Evolutionary conservation across 148 eudicot species (phyloP).

Genomic region (Camellia japonica): DNA sequence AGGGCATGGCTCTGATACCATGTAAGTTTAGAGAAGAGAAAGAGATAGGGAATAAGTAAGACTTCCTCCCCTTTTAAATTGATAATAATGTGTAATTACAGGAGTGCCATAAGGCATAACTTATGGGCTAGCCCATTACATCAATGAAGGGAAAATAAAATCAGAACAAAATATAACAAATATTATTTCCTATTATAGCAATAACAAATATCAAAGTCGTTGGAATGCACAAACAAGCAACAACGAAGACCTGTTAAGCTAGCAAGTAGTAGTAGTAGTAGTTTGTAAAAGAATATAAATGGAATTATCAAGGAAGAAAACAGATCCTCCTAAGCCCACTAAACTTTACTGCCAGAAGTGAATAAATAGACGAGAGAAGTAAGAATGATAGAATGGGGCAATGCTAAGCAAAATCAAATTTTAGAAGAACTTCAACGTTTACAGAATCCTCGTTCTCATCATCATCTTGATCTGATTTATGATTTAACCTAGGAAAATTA

Average conservation of each 20-base stretch:
- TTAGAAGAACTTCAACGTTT: background rate
- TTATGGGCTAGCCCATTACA: too few species aligned
- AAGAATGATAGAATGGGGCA: background rate
- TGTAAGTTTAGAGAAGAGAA: too few species aligned
- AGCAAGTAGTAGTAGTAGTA: background rate
- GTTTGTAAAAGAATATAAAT: background rate
- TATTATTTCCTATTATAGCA: too few species aligned
- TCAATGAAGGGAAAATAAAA: too few species aligned
- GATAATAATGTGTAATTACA: too few species aligned
- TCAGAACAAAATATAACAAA: too few species aligned
- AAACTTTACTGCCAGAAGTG: background rate
- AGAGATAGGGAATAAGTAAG: too few species aligned
- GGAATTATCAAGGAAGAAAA: background rate
- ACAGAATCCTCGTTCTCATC: background rate
- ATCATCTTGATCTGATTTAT: background rate
- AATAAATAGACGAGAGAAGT: background rate
- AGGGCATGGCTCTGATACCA: too few species aligned
- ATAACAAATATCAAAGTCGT: background rate
- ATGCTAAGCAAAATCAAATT: too few species aligned
- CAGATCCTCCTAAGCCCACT: background rate
- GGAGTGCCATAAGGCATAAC: too few species aligned
- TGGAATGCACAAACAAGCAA: slow-evolving; percentile 4
- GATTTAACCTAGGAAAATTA: background rate
- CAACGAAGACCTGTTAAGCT: background rate
- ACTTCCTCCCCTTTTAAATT: too few species aligned